These are phyloP conservation scores for Apium graveolens DNA, from an alignment of 129 eudicot species.

Conservation along the genomic window DNA sequence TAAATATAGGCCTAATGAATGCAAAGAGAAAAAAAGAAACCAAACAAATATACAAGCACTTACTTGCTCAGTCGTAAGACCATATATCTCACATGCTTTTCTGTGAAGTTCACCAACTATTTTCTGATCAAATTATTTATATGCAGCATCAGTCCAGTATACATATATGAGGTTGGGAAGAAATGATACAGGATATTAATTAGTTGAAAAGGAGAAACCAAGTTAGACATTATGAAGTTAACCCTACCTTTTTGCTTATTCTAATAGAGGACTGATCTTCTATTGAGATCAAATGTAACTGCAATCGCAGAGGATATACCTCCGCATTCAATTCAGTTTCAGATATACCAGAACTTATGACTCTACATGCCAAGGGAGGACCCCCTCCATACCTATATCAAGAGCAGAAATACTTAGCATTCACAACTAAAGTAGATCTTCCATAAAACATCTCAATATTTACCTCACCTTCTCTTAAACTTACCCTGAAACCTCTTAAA, in stretches of 20 bases:
- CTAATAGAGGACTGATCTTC: slow-evolving; percentile 60
- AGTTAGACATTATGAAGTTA: not conserved
- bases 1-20: slow-evolving; percentile 3
- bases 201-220: not conserved
- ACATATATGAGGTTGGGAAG: not conserved
- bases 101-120: slow-evolving; percentile 71
- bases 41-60: not conserved
- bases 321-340: slow-evolving; percentile 87
- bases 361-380: slow-evolving; percentile 86
- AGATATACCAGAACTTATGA: slow-evolving; percentile 71
- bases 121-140: slow-evolving; percentile 48
- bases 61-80: slow-evolving; percentile 68
- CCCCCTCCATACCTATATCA: slow-evolving; percentile 92
- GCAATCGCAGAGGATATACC: slow-evolving; percentile 84
- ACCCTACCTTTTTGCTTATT: slow-evolving; percentile 83
- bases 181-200: not conserved
- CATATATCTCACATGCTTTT: slow-evolving; percentile 74
- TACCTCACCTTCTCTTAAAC: slow-evolving; percentile 90
- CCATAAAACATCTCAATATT: not conserved
- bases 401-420: slow-evolving; percentile 22
- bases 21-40: not conserved
- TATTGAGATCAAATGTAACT: slow-evolving; percentile 72
- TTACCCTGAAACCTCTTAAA: slow-evolving; percentile 86
- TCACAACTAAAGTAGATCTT: slow-evolving; percentile 3
- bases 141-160: slow-evolving; percentile 1